Conservation (phyloP, 805 yeast species). For the Scheffersomyces ergatensis region DNA sequence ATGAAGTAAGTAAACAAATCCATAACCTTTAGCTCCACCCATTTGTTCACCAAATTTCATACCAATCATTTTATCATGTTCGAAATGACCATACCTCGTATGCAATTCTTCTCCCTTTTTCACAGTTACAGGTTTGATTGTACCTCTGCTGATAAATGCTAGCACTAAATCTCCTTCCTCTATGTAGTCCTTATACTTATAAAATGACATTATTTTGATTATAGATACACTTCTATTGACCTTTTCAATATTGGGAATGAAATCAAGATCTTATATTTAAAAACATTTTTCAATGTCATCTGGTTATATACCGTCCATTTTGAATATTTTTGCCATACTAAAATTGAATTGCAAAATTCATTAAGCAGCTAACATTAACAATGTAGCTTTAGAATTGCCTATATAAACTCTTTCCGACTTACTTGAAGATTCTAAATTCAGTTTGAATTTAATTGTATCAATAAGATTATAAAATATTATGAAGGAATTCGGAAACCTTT, state of each 20-base stretch:
- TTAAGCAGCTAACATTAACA: too few species aligned
- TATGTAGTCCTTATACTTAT: constrained; percentile 60
- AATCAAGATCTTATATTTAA: too few species aligned
- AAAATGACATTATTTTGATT: constrained; percentile 45
- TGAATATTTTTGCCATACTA: neutral
- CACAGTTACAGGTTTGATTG: constrained; percentile 71
- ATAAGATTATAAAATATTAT: too few species aligned
- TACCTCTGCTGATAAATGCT: constrained; percentile 79
- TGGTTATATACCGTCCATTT: neutral
- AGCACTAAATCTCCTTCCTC: constrained; percentile 86
- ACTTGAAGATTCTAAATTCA: too few species aligned
- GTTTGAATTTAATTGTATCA: too few species aligned
- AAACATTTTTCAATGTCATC: too few species aligned
- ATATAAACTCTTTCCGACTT: too few species aligned
- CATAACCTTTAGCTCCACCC: constrained; percentile 69
- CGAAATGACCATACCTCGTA: constrained; percentile 87
- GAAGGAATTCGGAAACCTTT: too few species aligned
- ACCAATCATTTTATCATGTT: constrained; percentile 83
- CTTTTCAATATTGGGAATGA: too few species aligned
- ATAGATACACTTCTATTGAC: too few species aligned
- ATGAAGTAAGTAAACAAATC: constrained; percentile 82
- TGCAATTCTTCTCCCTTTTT: constrained; percentile 61
- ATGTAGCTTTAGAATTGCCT: too few species aligned
- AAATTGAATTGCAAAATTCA: too few species aligned
- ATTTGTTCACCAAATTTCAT: constrained; percentile 81